These are phyloP conservation scores for Metroxylon sagu DNA, from an alignment of 176 grass and related monocot genomes.

Conservation along the genomic window DNA sequence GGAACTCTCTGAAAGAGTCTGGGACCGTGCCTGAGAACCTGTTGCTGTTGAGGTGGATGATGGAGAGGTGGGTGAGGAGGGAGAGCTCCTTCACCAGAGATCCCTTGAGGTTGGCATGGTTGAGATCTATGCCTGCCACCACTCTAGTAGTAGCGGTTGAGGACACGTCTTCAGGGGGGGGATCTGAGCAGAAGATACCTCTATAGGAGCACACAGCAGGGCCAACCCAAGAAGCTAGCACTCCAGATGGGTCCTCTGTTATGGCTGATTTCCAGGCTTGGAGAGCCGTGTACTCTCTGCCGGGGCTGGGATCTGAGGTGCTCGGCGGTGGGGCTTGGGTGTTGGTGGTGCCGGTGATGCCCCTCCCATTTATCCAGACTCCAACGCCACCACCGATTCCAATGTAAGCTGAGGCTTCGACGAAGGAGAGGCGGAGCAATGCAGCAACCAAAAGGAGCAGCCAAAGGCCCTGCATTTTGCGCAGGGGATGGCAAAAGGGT, in stretches of 20 bases:
- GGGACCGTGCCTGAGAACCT: constrained; percentile 49
- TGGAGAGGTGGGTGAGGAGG: constrained; percentile 61
- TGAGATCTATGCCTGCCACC: constrained; percentile 82
- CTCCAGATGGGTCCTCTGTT: constrained; percentile 52
- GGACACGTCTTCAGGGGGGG: constrained; percentile 37
- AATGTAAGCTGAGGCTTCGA: constrained; percentile 27
- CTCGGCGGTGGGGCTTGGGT: neutral
- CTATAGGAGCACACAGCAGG: constrained; percentile 67
- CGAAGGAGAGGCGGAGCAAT: constrained; percentile 16
- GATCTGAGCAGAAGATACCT: constrained; percentile 69
- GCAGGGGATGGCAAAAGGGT: neutral
- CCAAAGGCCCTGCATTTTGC: constrained; percentile 16
- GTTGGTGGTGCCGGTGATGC: neutral
- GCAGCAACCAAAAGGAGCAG: neutral
- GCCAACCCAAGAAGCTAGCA: constrained; percentile 60
- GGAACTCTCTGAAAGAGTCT: constrained; percentile 46
- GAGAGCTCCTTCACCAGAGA: constrained; percentile 50
- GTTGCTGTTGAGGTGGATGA: constrained; percentile 92
- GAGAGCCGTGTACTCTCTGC: constrained; percentile 51
- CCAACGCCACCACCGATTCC: constrained; percentile 40
- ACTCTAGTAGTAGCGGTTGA: constrained; percentile 16
- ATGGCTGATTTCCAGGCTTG: constrained; percentile 67
- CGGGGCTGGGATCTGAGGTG: constrained; percentile 4
- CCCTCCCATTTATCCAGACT: constrained; percentile 41
- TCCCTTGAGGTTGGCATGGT: constrained; percentile 54